Percentiles rank a stretch among this genome's conserved stretches.
Conservation (phyloP, 306 rosid genomes). For the Alnus glutinosa region DNA sequence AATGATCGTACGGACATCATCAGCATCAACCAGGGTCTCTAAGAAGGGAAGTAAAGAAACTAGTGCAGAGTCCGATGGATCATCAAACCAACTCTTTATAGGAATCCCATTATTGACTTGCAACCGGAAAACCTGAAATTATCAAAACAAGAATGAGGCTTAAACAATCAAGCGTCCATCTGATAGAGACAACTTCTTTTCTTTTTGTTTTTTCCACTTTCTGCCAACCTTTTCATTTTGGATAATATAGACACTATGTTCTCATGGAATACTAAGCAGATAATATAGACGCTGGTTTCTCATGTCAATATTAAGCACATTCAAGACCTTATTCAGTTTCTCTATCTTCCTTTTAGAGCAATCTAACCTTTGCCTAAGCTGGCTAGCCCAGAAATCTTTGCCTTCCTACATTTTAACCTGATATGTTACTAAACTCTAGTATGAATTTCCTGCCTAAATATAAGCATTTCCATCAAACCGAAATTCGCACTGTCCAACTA, state of each 20-base stretch:
- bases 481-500: not conserved
- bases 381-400: not conserved
- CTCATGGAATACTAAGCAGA: not conserved
- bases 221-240: not conserved
- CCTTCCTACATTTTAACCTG: constrained; percentile 6
- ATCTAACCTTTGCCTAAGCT: not conserved
- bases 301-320: constrained; percentile 5
- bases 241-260: not conserved
- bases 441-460: not conserved
- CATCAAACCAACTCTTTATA: constrained; percentile 99
- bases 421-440: not conserved
- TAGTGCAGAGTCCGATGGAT: constrained; percentile 76
- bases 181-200: constrained; percentile 6
- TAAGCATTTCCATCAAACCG: not conserved
- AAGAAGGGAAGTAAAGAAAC: constrained; percentile 93
- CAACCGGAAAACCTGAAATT: constrained; percentile 91
- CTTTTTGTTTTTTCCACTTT: not conserved
- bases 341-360: not conserved
- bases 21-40: constrained; percentile 87
- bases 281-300: constrained; percentile 1
- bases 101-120: constrained; percentile 99
- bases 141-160: constrained; percentile 34
- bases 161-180: constrained; percentile 26
- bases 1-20: constrained; percentile 96
- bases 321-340: constrained; percentile 4